phyloP scores from a whole-genome alignment of 1,139 yeast species.

The Candida sp. region DNA sequence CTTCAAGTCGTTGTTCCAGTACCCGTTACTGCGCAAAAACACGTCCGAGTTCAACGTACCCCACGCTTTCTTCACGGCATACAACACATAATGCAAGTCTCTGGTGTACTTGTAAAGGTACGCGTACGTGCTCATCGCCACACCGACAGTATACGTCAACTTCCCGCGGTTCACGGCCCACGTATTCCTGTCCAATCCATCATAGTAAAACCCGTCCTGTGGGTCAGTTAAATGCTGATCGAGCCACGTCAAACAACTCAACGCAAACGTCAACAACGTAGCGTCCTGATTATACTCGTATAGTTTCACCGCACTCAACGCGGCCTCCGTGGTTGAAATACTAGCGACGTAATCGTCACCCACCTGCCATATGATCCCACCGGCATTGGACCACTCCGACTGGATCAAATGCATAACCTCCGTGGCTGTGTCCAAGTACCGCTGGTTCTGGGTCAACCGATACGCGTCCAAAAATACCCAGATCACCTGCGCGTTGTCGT shows the following conservation, averaged over 20 bases:
- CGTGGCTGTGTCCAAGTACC: slow-evolving; percentile 21
- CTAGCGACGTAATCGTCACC: slow-evolving; percentile 30
- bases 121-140: slow-evolving; percentile 35
- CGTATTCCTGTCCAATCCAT: slow-evolving; percentile 21
- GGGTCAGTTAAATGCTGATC: slow-evolving; percentile 27
- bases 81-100: slow-evolving; percentile 18
- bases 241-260: slow-evolving; percentile 25
- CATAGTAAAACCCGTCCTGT: slow-evolving; percentile 26
- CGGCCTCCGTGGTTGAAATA: slow-evolving; percentile 38
- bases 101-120: slow-evolving; percentile 22
- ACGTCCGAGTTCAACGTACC: slow-evolving; percentile 21
- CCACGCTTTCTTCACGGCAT: slow-evolving; percentile 13
- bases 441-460: slow-evolving; percentile 16
- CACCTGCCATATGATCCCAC: slow-evolving; percentile 35
- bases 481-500: slow-evolving; percentile 37
- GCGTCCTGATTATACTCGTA: slow-evolving; percentile 22
- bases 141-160: slow-evolving; percentile 41
- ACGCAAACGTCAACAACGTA: slow-evolving; percentile 24
- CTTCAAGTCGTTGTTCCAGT: slow-evolving; percentile 29
- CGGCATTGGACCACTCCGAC: slow-evolving; percentile 24
- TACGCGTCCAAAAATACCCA: slow-evolving; percentile 36
- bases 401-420: slow-evolving; percentile 20
- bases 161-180: slow-evolving; percentile 29
- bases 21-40: slow-evolving; percentile 26
- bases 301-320: slow-evolving; percentile 32